phyloP scores from a whole-genome alignment of 2,329 filamentous ascomycete species.

The Alternaria viburni region DNA sequence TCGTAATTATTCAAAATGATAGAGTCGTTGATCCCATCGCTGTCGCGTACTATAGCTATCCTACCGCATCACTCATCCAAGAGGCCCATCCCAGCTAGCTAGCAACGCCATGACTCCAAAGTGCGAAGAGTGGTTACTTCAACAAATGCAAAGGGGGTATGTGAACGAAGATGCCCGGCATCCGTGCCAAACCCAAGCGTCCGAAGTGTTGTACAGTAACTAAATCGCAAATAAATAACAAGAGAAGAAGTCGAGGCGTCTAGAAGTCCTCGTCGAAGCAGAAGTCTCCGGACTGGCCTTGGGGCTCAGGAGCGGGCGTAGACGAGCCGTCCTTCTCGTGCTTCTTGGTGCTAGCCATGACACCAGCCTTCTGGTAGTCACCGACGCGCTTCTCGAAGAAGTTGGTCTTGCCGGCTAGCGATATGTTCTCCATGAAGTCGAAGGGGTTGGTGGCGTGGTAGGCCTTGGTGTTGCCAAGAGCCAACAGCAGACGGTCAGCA shows the following conservation, averaged over 20 bases:
- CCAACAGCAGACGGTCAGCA: conserved; percentile 89
- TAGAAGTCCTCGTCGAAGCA: conserved; percentile 97
- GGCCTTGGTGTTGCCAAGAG: conserved; percentile 91
- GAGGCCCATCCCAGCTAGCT: conserved; percentile 4
- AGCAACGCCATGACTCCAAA: conserved; percentile 24
- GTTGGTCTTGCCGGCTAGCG: conserved; percentile 98
- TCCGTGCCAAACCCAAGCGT: conserved; percentile 19
- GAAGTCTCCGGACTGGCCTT: conserved; percentile 72
- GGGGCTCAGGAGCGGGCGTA: conserved; percentile 54
- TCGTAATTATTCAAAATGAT: conserved; percentile 24
- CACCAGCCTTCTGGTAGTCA: conserved; percentile 99
- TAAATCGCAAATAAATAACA: conserved; percentile 26
- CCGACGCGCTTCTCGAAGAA: conserved; percentile 99
- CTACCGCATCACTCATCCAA: conserved; percentile 19
- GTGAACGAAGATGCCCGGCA: conserved; percentile 32
- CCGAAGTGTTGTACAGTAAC: conserved; percentile 32
- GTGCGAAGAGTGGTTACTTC: conserved; percentile 37
- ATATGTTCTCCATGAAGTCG: conserved; percentile 99
- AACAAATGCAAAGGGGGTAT: conserved; percentile 40
- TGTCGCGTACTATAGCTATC: conserved; percentile 9
- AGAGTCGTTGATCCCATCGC: conserved; percentile 19
- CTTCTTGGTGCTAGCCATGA: conserved; percentile 91
- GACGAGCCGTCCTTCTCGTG: conserved; percentile 56
- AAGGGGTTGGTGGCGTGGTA: conserved; percentile 96
- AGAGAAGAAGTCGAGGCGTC: conserved; percentile 43